Percentiles rank a stretch among this genome's conserved stretches.
Conservation (phyloP, 371 early-diverging fungal genomes). For the Lichtheimia corymbifera region DNA sequence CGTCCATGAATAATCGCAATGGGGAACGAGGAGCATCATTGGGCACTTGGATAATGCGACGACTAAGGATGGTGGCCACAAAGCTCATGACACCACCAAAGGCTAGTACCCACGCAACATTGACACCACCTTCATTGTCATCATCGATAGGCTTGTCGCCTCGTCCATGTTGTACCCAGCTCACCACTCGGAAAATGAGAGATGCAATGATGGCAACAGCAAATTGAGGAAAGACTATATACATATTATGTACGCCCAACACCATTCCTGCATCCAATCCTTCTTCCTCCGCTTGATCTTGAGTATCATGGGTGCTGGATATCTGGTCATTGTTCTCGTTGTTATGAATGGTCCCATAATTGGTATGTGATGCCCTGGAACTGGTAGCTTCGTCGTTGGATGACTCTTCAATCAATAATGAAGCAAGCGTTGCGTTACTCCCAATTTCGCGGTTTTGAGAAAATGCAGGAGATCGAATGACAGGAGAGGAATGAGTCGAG, state of each 20-base stretch:
- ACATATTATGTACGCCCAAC: conserved; percentile 74
- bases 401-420: too few species aligned
- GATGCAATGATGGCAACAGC: conserved; percentile 43
- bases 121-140: conserved; percentile 3
- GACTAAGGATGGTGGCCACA: conserved; percentile 38
- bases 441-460: neutral
- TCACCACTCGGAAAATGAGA: conserved; percentile 29
- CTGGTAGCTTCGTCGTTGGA: too few species aligned
- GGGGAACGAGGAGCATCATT: neutral
- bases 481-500: neutral
- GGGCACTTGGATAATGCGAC: conserved; percentile 21
- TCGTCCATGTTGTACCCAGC: conserved; percentile 22
- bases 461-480: neutral
- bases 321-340: neutral
- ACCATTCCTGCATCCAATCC: conserved; percentile 52
- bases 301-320: neutral
- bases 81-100: conserved; percentile 54
- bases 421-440: conserved; percentile 1
- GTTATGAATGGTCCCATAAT: neutral
- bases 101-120: conserved; percentile 47
- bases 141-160: conserved; percentile 1
- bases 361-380: neutral
- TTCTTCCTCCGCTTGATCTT: conserved; percentile 1
- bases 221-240: conserved; percentile 72
- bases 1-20: neutral